Conservation (phyloP, 768 basidiomycete species). For the Pholiota molesta region DNA sequence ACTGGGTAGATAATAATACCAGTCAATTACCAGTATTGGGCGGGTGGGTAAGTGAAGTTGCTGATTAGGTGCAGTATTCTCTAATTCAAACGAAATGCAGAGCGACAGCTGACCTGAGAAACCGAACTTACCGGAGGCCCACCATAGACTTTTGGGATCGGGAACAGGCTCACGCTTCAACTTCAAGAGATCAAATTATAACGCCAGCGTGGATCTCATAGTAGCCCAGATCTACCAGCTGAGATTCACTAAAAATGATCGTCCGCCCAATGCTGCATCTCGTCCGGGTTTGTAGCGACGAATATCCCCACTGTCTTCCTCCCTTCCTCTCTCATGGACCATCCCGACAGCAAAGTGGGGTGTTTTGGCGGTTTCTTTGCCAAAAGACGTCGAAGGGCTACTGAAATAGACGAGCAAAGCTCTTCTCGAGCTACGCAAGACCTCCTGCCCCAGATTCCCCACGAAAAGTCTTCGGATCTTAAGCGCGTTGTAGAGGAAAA, state of each 20-base stretch:
- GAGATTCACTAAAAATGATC: slow-evolving; percentile 8
- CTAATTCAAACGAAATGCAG: not conserved
- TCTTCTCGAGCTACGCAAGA: not conserved
- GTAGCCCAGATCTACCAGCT: slow-evolving; percentile 5
- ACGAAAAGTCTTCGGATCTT: not conserved
- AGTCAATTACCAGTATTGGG: not conserved
- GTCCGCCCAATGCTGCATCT: slow-evolving; percentile 3
- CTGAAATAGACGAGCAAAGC: not conserved
- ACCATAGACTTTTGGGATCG: not conserved
- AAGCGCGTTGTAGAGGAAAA: slow-evolving; percentile 12
- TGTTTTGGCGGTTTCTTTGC: slow-evolving; percentile 39
- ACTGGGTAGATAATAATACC: slow-evolving; percentile 3
- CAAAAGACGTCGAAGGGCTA: slow-evolving; percentile 12
- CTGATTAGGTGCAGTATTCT: not conserved
- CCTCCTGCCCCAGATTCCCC: not conserved
- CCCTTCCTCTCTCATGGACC: slow-evolving; percentile 24
- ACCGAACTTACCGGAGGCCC: slow-evolving; percentile 11
- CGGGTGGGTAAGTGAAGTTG: not conserved
- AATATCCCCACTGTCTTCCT: slow-evolving; percentile 8
- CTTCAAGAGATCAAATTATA: slow-evolving; percentile 2
- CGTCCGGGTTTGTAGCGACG: slow-evolving; percentile 2
- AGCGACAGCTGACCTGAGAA: slow-evolving; percentile 1
- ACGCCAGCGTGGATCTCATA: slow-evolving; percentile 6
- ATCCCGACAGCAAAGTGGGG: slow-evolving; percentile 27
- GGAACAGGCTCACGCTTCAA: slow-evolving; percentile 3